phyloP scores from a whole-genome alignment of 306 rosid genomes.

The Gastrolobium villosum region DNA sequence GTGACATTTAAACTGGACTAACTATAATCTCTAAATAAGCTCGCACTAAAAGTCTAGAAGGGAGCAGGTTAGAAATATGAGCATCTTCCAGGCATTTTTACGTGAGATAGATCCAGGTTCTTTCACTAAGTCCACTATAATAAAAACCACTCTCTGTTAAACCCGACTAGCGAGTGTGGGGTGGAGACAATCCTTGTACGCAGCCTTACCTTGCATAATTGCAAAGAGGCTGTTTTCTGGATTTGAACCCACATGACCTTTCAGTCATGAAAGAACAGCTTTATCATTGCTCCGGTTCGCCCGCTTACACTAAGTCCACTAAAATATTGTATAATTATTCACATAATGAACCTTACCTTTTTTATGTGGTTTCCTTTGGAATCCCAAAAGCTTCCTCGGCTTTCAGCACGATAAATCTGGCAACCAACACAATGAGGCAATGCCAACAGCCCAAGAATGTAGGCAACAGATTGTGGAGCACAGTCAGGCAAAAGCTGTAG shows the following conservation, averaged over 20 bases:
- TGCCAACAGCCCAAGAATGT: constrained; percentile 74
- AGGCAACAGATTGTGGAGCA: constrained; percentile 82
- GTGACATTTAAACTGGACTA: not conserved
- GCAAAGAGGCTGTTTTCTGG: too few species aligned
- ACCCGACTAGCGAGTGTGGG: too few species aligned
- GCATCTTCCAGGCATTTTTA: not conserved
- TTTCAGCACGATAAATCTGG: constrained; percentile 84
- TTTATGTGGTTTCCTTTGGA: constrained; percentile 76
- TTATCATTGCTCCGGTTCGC: too few species aligned
- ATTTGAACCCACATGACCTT: too few species aligned
- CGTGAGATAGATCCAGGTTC: not conserved
- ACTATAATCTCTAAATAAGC: not conserved
- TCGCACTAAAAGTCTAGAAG: not conserved
- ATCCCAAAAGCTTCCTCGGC: constrained; percentile 78
- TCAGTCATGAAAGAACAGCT: too few species aligned
- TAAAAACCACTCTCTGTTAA: too few species aligned
- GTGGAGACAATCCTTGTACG: too few species aligned
- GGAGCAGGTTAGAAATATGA: not conserved
- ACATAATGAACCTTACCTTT: constrained; percentile 60
- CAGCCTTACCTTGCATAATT: too few species aligned
- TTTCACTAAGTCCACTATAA: constrained; percentile 14
- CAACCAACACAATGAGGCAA: constrained; percentile 84
- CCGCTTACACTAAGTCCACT: too few species aligned
- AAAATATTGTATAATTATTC: constrained; percentile 15
- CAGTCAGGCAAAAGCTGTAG: constrained; percentile 90